These are phyloP conservation scores for Mycena citricolor DNA, from an alignment of 1,284 basidiomycete species.

Conservation along the genomic window DNA sequence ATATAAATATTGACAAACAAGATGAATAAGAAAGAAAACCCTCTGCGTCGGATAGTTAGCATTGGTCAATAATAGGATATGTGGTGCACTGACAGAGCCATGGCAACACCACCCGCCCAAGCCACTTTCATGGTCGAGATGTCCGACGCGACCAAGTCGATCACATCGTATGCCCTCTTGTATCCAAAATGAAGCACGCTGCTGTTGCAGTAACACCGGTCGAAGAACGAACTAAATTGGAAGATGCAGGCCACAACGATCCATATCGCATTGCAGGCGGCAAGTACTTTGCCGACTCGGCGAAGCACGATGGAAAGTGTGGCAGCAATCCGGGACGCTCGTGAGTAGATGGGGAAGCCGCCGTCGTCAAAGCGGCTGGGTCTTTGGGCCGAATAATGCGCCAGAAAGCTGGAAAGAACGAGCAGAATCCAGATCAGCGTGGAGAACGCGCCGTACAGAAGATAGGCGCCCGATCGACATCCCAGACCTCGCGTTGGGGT, in stretches of 20 bases:
- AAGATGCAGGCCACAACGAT: conserved; percentile 34
- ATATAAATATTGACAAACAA: conserved; percentile 24
- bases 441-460: conserved; percentile 38
- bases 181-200: conserved; percentile 30
- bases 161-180: conserved; percentile 28
- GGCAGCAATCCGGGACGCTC: conserved; percentile 8
- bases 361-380: background rate
- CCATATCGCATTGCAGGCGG: conserved; percentile 32
- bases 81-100: conserved; percentile 14
- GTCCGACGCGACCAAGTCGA: conserved; percentile 19
- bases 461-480: conserved; percentile 39
- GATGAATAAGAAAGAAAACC: conserved; percentile 21
- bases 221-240: conserved; percentile 36
- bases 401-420: conserved; percentile 36
- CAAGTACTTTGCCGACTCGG: conserved; percentile 32
- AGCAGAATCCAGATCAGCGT: conserved; percentile 39
- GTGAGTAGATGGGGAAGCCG: background rate
- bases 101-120: conserved; percentile 20
- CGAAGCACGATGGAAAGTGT: conserved; percentile 29
- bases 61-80: background rate
- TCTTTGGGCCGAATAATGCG: conserved; percentile 29
- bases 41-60: conserved; percentile 6
- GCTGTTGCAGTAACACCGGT: conserved; percentile 40
- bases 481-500: conserved; percentile 42
- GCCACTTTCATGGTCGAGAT: conserved; percentile 19